Conservation (phyloP, 768 basidiomycete species). For the Boletus bicolor region DNA sequence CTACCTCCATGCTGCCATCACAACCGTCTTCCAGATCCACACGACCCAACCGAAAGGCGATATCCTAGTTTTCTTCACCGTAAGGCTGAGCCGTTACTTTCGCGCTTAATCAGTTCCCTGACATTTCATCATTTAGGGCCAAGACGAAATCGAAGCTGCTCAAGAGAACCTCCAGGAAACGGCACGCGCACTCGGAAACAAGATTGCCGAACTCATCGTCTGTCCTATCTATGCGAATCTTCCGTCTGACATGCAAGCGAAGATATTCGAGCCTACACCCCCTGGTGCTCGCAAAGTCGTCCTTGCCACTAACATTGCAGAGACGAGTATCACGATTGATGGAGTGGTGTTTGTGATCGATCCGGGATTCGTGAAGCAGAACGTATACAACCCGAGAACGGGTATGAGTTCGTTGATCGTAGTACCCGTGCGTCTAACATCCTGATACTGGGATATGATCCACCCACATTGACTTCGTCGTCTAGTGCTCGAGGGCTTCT, state of each 20-base stretch:
- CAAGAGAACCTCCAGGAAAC: constrained; percentile 97
- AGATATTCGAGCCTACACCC: constrained; percentile 99
- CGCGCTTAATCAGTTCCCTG: neutral
- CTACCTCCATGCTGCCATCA: constrained; percentile 97
- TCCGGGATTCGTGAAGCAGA: constrained; percentile 99
- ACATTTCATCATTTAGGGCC: constrained; percentile 50
- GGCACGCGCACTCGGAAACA: constrained; percentile 90
- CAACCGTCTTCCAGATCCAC: constrained; percentile 98
- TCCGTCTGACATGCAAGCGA: constrained; percentile 99
- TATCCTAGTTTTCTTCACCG: constrained; percentile 95
- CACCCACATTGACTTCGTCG: neutral
- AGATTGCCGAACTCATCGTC: constrained; percentile 89
- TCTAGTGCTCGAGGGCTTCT: constrained; percentile 91
- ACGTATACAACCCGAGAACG: constrained; percentile 96
- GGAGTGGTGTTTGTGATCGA: constrained; percentile 99
- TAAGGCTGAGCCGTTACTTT: constrained; percentile 34
- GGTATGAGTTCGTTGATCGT: constrained; percentile 98
- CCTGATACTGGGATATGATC: neutral
- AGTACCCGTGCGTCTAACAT: constrained; percentile 70
- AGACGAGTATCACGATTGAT: constrained; percentile 98
- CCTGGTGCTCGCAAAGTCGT: constrained; percentile 97
- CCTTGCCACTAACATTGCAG: constrained; percentile 98
- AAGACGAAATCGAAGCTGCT: constrained; percentile 98
- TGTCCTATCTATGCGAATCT: constrained; percentile 99
- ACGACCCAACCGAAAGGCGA: constrained; percentile 98